A percentile compares a stretch with the other conserved stretches of the same genome.
Conservation (phyloP, 306 rosid species). For the Vicia sativa region DNA sequence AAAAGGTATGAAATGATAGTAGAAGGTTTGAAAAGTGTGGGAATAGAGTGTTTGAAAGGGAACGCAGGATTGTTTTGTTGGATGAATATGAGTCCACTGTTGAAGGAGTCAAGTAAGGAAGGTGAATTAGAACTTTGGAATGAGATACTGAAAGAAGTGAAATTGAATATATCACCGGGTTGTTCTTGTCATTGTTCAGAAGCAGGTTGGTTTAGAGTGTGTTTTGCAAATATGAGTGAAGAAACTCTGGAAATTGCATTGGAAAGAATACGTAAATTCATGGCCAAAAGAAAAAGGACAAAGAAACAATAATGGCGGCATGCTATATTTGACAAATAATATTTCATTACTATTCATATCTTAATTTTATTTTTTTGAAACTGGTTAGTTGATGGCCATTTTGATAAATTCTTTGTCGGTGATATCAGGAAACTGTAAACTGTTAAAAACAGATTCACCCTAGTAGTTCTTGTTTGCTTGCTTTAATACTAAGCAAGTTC, state of each 20-base stretch:
- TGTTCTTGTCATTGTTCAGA: slow-evolving; percentile 89
- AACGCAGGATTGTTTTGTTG: slow-evolving; percentile 92
- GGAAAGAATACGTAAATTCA: slow-evolving; percentile 62
- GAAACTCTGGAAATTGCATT: slow-evolving; percentile 66
- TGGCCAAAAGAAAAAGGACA: slow-evolving; percentile 43
- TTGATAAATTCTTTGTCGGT: slow-evolving; percentile 35
- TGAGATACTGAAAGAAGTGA: slow-evolving; percentile 54
- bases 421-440: neutral
- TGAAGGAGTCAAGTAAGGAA: slow-evolving; percentile 57
- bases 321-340: neutral
- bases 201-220: slow-evolving; percentile 95
- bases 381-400: slow-evolving; percentile 49
- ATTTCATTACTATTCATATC: neutral
- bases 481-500: slow-evolving; percentile 59
- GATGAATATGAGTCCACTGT: slow-evolving; percentile 75
- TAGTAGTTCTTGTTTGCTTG: slow-evolving; percentile 58
- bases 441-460: slow-evolving; percentile 5
- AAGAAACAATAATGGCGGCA: neutral
- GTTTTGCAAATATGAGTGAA: slow-evolving; percentile 91
- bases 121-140: slow-evolving; percentile 76
- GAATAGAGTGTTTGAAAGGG: slow-evolving; percentile 84
- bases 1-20: slow-evolving; percentile 72
- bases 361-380: slow-evolving; percentile 26
- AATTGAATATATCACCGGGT: slow-evolving; percentile 88
- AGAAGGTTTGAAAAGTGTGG: slow-evolving; percentile 59